Conservation (phyloP, 2,329 filamentous ascomycete species). For the Tothia fuscella region DNA sequence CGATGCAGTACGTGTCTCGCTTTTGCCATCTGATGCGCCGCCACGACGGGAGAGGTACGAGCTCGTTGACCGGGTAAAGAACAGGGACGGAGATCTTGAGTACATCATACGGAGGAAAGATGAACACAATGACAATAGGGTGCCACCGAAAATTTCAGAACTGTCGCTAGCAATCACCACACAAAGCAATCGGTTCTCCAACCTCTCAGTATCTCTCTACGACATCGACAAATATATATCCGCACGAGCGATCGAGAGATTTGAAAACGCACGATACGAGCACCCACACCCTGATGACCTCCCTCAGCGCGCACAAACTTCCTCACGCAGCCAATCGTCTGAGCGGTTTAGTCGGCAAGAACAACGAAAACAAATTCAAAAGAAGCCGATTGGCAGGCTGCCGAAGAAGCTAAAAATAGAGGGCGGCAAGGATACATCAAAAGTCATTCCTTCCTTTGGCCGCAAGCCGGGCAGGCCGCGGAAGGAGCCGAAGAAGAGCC, state of each 20-base stretch:
- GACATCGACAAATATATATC: conserved; percentile 6
- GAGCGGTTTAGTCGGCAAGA: neutral
- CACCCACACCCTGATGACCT: conserved; percentile 6
- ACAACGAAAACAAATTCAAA: neutral
- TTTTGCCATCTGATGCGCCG: neutral
- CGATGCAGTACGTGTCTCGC: neutral
- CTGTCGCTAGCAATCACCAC: neutral
- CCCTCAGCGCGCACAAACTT: neutral
- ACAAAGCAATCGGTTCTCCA: neutral
- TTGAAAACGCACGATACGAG: conserved; percentile 7
- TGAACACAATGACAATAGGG: neutral
- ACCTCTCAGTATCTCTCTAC: conserved; percentile 4
- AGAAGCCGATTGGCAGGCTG: neutral
- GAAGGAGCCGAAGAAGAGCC: no score
- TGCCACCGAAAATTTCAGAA: neutral
- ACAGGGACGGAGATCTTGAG: neutral
- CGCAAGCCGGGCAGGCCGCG: no score
- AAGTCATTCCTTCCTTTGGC: no score
- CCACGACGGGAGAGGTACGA: conserved; percentile 2
- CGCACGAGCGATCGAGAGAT: neutral
- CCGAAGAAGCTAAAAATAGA: neutral
- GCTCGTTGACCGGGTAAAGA: conserved; percentile 5
- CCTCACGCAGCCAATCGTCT: neutral
- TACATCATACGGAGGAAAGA: conserved; percentile 6
- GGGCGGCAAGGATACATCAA: neutral